phyloP scores from a whole-genome alignment of 306 rosid genomes.

The Cicer bijugum region DNA sequence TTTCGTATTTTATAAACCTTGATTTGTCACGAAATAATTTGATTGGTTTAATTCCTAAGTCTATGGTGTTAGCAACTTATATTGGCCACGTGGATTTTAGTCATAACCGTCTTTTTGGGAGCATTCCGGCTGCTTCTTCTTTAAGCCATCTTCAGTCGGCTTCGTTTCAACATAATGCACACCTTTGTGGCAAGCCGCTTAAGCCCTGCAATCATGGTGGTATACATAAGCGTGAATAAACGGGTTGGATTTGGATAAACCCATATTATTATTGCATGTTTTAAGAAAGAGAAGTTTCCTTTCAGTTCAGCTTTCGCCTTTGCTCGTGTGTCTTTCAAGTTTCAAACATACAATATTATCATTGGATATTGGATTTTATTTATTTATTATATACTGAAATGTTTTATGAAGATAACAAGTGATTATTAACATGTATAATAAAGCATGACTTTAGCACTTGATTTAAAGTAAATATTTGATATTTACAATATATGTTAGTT shows the following conservation, averaged over 20 bases:
- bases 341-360: background rate
- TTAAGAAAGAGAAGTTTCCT: too few relatives aligned
- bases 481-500: too few relatives aligned
- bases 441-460: too few relatives aligned
- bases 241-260: background rate
- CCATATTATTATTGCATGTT: background rate
- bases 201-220: conserved; percentile 49
- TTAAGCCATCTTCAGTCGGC: conserved; percentile 61
- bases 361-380: too few relatives aligned
- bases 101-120: conserved; percentile 70
- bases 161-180: conserved; percentile 55
- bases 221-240: background rate
- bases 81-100: conserved; percentile 78
- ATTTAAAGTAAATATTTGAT: too few relatives aligned
- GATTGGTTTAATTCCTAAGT: conserved; percentile 62
- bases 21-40: conserved; percentile 69
- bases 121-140: conserved; percentile 61
- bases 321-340: background rate
- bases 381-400: too few relatives aligned
- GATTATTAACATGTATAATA: too few relatives aligned
- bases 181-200: conserved; percentile 72
- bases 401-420: too few relatives aligned
- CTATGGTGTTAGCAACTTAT: conserved; percentile 53
- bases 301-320: too few relatives aligned
- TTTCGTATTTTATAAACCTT: conserved; percentile 72